Evolutionary conservation across 2,329 filamentous ascomycete genomes (phyloP), one percentile per base, ranked within the genome.

Genomic region (Tolypocladium tropicale): DNA sequence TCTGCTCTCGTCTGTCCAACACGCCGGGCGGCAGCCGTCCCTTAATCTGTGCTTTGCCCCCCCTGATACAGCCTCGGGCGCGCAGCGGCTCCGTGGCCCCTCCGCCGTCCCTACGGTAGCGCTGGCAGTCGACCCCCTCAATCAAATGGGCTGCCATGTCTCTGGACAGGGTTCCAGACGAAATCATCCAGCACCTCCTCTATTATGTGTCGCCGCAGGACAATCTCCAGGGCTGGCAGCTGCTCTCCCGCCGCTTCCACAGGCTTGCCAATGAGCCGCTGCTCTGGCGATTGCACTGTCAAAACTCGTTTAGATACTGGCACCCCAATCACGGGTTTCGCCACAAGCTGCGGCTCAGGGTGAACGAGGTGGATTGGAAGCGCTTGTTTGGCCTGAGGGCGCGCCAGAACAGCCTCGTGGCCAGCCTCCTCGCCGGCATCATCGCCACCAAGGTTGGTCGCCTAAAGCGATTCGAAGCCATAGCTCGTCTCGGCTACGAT

Each of bases 111-210:
- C 46, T 33, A 49, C 46, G 28, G 46, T 28, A 32, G 28, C 28
- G 46, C 28, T 11, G 28, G 46, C 46, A 33, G 46, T 50, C 46
- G 46, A 50, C 25, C 28, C 46, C 46, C 30, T 54, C 49, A 58
- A 57, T 37, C 58, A 55, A 56, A 59, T 59, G 58, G 58, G 53
- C 59, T 60, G 64, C 55, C 60, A 70, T 72, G 67, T 70, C 71
- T 39, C 64, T 82, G 56, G 68, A 74, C 41, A 62, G 67, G 55
- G 76, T 94, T 37, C 92, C 92, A 43, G 88, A 93, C 70, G 94
- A 99, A 75, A 82, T 97, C 60, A 78, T 97, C 64, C 84, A 90
- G 67, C 80, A 85, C 54, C 88, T 97, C 61, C 78, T 96, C 61
- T 77, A 79, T 59, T 84, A 84, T 66, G 68, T 73, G 67, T 82